Percentiles rank a stretch among this genome's conserved stretches.
phyloP scores from a whole-genome alignment of 2,329 filamentous ascomycete genomes.

The Rutstroemia sp. region DNA sequence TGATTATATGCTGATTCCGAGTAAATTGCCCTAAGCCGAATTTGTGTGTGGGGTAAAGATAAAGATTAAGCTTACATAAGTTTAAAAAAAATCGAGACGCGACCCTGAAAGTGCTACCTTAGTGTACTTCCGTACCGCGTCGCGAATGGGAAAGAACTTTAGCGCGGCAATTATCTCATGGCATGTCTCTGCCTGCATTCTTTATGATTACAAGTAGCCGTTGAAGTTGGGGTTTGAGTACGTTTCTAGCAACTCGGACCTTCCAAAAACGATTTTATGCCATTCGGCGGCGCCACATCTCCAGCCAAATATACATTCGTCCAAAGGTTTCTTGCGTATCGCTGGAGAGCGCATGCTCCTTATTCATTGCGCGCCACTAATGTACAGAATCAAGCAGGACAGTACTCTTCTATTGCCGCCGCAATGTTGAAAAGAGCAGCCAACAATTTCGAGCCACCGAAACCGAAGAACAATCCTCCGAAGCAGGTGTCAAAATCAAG shows the following conservation, averaged over 20 bases:
- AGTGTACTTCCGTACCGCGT: too few relatives aligned
- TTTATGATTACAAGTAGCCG: too few relatives aligned
- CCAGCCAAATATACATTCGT: constrained; percentile 22
- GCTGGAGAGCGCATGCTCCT: constrained; percentile 21
- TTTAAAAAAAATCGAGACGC: too few relatives aligned
- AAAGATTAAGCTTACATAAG: too few relatives aligned
- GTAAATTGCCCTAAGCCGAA: too few relatives aligned
- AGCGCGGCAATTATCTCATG: too few relatives aligned
- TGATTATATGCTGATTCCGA: too few relatives aligned
- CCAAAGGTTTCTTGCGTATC: constrained; percentile 22
- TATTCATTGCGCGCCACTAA: constrained; percentile 13
- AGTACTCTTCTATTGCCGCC: constrained; percentile 27
- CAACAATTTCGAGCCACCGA: constrained; percentile 15
- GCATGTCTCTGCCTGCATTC: too few relatives aligned
- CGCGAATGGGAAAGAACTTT: too few relatives aligned
- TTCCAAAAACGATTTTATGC: constrained; percentile 26
- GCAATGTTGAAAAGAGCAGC: constrained; percentile 30
- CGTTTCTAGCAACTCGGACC: constrained; percentile 10
- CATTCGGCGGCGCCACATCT: constrained; percentile 20
- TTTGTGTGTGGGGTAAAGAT: too few relatives aligned
- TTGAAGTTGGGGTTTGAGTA: constrained; percentile 7
- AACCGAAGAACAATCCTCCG: constrained; percentile 23
- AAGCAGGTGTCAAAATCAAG: constrained; percentile 53
- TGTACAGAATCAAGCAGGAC: constrained; percentile 13
- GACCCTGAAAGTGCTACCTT: too few relatives aligned